Conservation (phyloP, 148 eudicot species). For the Nepenthes mirabilis region DNA sequence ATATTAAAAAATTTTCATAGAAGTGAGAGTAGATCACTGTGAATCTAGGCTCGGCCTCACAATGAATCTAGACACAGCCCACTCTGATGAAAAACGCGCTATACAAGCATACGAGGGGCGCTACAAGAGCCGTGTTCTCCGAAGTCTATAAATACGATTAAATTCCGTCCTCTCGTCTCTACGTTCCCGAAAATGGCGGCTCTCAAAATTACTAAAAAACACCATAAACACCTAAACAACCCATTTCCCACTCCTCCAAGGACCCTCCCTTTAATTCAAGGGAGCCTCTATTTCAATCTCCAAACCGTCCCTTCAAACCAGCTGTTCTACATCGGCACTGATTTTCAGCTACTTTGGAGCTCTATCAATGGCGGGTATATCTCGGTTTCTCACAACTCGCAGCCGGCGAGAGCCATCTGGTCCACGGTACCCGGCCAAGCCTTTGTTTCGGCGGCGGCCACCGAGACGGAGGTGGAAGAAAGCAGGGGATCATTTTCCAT, state of each 20-base stretch:
- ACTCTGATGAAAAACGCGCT: no score
- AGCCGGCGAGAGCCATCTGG: constrained; percentile 60
- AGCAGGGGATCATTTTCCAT: constrained; percentile 91
- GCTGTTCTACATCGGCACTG: constrained; percentile 44
- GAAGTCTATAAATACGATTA: no score
- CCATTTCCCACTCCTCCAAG: constrained; percentile 74
- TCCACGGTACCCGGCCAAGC: constrained; percentile 70
- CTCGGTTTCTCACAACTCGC: constrained; percentile 51
- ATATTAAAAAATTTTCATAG: no score
- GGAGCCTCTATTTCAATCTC: constrained; percentile 41
- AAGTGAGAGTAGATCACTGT: no score
- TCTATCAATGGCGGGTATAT: constrained; percentile 52
- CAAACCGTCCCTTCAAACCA: constrained; percentile 34
- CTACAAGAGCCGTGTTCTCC: no score
- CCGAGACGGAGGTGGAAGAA: constrained; percentile 85
- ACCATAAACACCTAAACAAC: constrained; percentile 81
- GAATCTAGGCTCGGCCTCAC: no score
- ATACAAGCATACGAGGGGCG: no score
- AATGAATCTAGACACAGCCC: no score
- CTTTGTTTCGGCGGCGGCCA: constrained; percentile 66
- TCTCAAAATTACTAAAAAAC: constrained; percentile 70
- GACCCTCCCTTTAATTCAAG: constrained; percentile 46
- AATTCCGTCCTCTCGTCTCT: no score
- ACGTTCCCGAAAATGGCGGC: neutral
- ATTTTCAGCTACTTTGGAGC: constrained; percentile 52